These are phyloP conservation scores for Garcia nutans DNA, from an alignment of 345 rosid genomes.

Conservation along the genomic window DNA sequence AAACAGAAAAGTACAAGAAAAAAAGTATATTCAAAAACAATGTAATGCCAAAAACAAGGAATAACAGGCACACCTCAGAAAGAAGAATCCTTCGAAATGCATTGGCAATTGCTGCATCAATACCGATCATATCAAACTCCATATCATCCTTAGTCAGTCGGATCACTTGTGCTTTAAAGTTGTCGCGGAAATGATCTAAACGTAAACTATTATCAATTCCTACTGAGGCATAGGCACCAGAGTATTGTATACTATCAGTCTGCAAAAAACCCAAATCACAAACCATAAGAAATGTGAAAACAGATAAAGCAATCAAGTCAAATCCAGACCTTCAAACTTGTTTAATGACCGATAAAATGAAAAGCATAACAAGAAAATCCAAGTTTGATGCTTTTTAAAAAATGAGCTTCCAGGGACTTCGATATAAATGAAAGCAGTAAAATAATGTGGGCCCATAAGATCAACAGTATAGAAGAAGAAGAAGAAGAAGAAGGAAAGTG, in stretches of 20 bases:
- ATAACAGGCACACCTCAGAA: slow-evolving; percentile 63
- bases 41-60: slow-evolving; percentile 1
- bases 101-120: slow-evolving; percentile 79
- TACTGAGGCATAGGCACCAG: slow-evolving; percentile 82
- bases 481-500: not conserved
- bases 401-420: not conserved
- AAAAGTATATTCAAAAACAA: not conserved
- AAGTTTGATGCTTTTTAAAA: not conserved
- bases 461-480: not conserved
- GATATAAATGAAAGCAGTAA: not conserved
- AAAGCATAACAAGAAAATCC: not conserved
- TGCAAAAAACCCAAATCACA: slow-evolving; percentile 32
- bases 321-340: not conserved
- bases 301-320: not conserved
- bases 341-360: not conserved
- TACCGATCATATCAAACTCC: slow-evolving; percentile 87
- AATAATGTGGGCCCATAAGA: not conserved
- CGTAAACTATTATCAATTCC: slow-evolving; percentile 66
- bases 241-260: slow-evolving; percentile 59
- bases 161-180: slow-evolving; percentile 61
- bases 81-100: slow-evolving; percentile 87
- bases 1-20: not conserved
- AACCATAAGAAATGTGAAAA: not conserved
- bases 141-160: slow-evolving; percentile 50
- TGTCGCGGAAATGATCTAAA: slow-evolving; percentile 47